A percentile compares a stretch with the other conserved stretches of the same genome.
Evolutionary conservation across 345 rosid species (phyloP).

Genomic region (Cardamine resedifolia): DNA sequence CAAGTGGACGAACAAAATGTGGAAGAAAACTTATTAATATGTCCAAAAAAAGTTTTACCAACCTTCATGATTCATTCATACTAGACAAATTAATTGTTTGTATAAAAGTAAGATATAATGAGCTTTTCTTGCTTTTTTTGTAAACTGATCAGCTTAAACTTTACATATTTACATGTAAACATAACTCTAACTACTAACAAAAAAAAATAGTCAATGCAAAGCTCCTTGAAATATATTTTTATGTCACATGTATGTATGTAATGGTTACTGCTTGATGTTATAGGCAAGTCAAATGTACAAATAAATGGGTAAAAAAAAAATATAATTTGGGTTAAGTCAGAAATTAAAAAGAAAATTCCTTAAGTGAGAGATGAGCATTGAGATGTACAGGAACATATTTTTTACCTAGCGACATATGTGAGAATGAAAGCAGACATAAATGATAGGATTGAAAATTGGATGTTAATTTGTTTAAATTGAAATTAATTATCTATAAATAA

Average conservation of each 20-base stretch:
- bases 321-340: no score
- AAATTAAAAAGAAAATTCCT: no score
- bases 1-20: slow-evolving; percentile 3
- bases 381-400: no score
- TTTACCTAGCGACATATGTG: no score
- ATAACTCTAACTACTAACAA: background rate
- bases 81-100: background rate
- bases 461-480: no score
- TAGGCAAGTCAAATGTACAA: background rate
- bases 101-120: background rate
- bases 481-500: no score
- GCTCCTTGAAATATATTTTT: slow-evolving; percentile 6
- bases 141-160: background rate
- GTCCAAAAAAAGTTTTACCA: slow-evolving; percentile 15
- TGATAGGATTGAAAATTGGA: no score
- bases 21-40: slow-evolving; percentile 19
- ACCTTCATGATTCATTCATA: slow-evolving; percentile 27
- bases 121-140: slow-evolving; percentile 5
- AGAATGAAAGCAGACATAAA: no score
- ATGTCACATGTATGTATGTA: slow-evolving; percentile 6
- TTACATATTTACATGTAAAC: background rate
- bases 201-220: background rate
- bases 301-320: background rate
- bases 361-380: no score
- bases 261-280: background rate